phyloP scores from a whole-genome alignment of 2,329 filamentous ascomycete species.

The Pseudocercospora pini-densiflorae region DNA sequence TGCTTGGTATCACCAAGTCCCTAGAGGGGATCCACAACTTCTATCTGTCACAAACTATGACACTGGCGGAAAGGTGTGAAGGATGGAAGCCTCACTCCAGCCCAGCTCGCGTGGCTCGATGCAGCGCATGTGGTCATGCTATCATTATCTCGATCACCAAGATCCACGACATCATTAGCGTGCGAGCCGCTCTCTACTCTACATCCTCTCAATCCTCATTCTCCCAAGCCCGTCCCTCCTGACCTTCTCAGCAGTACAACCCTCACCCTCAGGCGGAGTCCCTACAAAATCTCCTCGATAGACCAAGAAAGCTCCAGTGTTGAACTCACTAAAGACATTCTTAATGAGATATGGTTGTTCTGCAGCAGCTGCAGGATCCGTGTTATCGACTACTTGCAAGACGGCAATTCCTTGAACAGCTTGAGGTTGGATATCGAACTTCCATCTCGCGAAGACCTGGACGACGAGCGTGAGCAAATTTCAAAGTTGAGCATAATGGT shows the following conservation, averaged over 20 bases:
- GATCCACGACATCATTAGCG: background rate
- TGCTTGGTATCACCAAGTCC: background rate
- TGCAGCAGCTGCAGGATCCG: background rate
- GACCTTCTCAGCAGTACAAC: background rate
- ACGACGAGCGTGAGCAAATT: background rate
- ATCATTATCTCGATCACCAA: no score
- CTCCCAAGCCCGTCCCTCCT: background rate
- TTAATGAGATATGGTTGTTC: constrained; percentile 34
- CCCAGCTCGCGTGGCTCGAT: no score
- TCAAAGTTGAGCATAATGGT: background rate
- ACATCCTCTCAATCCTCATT: background rate
- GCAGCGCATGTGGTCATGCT: no score
- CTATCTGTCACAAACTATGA: no score
- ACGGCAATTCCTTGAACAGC: constrained; percentile 33
- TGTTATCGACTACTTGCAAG: constrained; percentile 5
- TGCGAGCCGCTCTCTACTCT: background rate
- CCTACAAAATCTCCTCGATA: constrained; percentile 11
- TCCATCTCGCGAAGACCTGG: constrained; percentile 33
- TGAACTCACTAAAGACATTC: constrained; percentile 34
- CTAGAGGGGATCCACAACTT: background rate
- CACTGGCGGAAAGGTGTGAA: no score
- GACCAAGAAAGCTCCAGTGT: constrained; percentile 25
- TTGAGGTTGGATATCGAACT: constrained; percentile 29
- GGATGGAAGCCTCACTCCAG: no score
- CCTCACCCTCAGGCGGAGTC: background rate